These are phyloP conservation scores for Trichoderma gracile DNA, from an alignment of 2,329 filamentous ascomycete species.

Conservation along the genomic window DNA sequence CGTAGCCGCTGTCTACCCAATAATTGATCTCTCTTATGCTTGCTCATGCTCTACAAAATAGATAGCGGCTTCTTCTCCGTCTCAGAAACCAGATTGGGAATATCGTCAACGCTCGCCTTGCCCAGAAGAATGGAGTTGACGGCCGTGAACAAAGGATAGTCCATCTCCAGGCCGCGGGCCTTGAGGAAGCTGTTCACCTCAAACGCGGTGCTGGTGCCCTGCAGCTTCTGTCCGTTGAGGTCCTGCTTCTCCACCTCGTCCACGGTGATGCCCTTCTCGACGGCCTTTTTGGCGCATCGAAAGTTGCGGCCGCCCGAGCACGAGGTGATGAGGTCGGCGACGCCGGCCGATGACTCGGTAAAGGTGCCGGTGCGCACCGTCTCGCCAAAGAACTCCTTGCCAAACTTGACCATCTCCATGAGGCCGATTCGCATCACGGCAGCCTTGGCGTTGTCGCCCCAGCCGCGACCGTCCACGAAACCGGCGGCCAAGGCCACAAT, in stretches of 20 bases:
- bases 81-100: slow-evolving; percentile 65
- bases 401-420: slow-evolving; percentile 95
- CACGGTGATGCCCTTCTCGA: slow-evolving; percentile 76
- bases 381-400: slow-evolving; percentile 86
- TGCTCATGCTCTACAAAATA: slow-evolving; percentile 1
- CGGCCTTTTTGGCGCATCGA: slow-evolving; percentile 84
- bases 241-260: slow-evolving; percentile 86
- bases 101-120: slow-evolving; percentile 74
- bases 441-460: slow-evolving; percentile 99
- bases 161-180: slow-evolving; percentile 71
- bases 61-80: slow-evolving; percentile 1
- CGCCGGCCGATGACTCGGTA: slow-evolving; percentile 93
- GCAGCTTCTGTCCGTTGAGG: slow-evolving; percentile 94
- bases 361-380: slow-evolving; percentile 82
- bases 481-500: slow-evolving; percentile 92
- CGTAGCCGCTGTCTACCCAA: not conserved
- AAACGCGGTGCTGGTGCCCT: slow-evolving; percentile 87
- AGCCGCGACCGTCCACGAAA: slow-evolving; percentile 92
- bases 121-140: slow-evolving; percentile 80
- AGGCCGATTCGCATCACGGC: slow-evolving; percentile 96
- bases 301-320: slow-evolving; percentile 93
- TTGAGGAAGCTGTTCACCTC: slow-evolving; percentile 91
- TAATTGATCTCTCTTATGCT: not conserved
- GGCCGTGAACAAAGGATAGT: slow-evolving; percentile 91
- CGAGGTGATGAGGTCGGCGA: slow-evolving; percentile 93